Percentiles rank a stretch among this genome's conserved stretches.
phyloP scores from a whole-genome alignment of 2,329 filamentous ascomycete species.

The Colletotrichum horii region DNA sequence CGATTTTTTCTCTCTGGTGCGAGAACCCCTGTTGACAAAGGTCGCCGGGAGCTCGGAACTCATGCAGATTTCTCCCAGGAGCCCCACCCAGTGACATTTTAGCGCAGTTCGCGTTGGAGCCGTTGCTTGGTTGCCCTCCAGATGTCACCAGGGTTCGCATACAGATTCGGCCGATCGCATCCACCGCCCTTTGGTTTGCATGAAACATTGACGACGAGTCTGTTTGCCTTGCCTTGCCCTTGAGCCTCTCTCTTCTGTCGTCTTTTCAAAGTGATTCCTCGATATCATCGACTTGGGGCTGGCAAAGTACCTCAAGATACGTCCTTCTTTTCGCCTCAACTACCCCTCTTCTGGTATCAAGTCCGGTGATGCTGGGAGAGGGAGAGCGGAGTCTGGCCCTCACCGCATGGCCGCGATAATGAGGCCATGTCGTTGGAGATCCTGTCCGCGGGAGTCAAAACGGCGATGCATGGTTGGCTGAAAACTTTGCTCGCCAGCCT shows the following conservation, averaged over 20 bases:
- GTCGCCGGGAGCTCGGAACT: constrained; percentile 11
- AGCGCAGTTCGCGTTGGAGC: constrained; percentile 12
- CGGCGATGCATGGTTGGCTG: background rate
- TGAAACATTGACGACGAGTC: constrained; percentile 18
- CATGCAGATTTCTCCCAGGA: constrained; percentile 5
- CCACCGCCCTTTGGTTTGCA: constrained; percentile 15
- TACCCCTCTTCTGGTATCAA: background rate
- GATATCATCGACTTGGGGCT: background rate
- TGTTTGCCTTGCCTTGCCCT: background rate
- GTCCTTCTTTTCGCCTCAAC: background rate
- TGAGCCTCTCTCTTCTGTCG: background rate
- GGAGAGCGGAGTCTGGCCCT: background rate
- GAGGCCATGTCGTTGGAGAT: background rate
- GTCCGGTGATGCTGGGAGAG: background rate
- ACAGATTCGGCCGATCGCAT: constrained; percentile 18
- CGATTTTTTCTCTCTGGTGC: background rate
- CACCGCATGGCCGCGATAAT: background rate
- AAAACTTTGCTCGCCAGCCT: background rate
- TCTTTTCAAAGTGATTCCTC: background rate
- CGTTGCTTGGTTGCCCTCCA: background rate
- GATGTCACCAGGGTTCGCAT: background rate
- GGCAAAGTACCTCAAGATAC: background rate
- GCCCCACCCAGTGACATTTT: constrained; percentile 15
- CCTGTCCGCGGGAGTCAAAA: background rate
- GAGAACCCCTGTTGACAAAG: background rate